phyloP scores from a whole-genome alignment of 768 basidiomycete genomes.

The Leccinellum albellum region DNA sequence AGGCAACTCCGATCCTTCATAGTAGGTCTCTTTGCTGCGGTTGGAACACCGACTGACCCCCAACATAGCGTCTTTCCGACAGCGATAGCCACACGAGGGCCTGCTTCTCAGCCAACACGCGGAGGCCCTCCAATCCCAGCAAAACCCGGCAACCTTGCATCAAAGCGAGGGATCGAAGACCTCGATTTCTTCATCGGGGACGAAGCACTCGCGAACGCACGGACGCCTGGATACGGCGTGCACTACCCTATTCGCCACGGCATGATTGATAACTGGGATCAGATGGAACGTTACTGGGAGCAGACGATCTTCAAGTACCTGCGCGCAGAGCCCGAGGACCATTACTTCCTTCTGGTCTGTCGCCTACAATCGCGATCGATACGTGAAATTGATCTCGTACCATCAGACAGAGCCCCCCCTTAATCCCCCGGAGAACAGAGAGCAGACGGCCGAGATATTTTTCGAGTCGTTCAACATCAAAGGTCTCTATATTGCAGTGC shows the following conservation, averaged over 20 bases:
- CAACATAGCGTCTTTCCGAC: constrained; percentile 86
- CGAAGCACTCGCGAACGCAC: constrained; percentile 92
- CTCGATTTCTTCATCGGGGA: constrained; percentile 99
- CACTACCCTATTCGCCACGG: constrained; percentile 97
- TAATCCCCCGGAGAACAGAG: constrained; percentile 96
- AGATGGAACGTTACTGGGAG: constrained; percentile 99
- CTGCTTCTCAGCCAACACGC: constrained; percentile 53
- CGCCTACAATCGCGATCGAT: not conserved
- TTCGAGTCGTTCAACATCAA: constrained; percentile 99
- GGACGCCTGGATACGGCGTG: constrained; percentile 90
- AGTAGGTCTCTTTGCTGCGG: constrained; percentile 49
- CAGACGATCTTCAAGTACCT: constrained; percentile 99
- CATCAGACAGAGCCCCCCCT: constrained; percentile 95
- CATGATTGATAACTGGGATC: constrained; percentile 97
- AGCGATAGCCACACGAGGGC: constrained; percentile 85
- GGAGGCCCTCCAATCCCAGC: constrained; percentile 75
- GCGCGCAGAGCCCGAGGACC: constrained; percentile 97
- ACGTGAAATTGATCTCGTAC: not conserved
- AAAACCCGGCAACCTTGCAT: constrained; percentile 89
- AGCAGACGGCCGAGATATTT: constrained; percentile 99
- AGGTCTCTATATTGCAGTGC: constrained; percentile 97
- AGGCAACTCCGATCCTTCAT: constrained; percentile 98
- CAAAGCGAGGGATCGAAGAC: constrained; percentile 96
- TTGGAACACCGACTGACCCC: constrained; percentile 3
- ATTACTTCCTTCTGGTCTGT: constrained; percentile 93